These are phyloP conservation scores for Mycosphaerella arachidis DNA, from an alignment of 2,329 filamentous ascomycete species.

Conservation along the genomic window DNA sequence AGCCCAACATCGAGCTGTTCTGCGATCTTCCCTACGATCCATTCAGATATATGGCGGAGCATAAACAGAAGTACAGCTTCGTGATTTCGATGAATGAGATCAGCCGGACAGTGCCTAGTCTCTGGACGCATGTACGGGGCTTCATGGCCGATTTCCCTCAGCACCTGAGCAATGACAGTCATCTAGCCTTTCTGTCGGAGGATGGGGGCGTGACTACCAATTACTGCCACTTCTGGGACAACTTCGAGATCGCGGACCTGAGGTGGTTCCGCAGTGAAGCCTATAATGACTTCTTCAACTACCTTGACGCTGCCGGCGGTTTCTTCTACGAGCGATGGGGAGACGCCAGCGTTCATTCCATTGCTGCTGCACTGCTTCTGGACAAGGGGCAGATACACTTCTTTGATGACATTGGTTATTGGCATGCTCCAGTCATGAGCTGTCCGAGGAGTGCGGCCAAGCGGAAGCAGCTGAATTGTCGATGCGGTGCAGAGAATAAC, in stretches of 20 bases:
- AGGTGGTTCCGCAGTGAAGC: constrained; percentile 86
- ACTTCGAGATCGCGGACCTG: constrained; percentile 94
- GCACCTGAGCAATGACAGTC: constrained; percentile 78
- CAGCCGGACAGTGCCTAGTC: constrained; percentile 87
- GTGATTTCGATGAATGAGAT: constrained; percentile 95
- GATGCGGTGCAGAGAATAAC: constrained; percentile 93
- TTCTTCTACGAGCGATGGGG: constrained; percentile 99
- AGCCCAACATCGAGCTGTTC: constrained; percentile 93
- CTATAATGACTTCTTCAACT: constrained; percentile 87
- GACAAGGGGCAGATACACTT: constrained; percentile 95
- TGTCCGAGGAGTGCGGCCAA: constrained; percentile 75
- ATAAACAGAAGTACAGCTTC: constrained; percentile 98
- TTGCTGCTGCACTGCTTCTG: constrained; percentile 80
- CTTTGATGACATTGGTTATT: constrained; percentile 98
- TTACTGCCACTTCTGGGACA: constrained; percentile 98
- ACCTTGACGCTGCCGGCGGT: constrained; percentile 82
- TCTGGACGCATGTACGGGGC: constrained; percentile 93
- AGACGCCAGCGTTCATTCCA: constrained; percentile 97
- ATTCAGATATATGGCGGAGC: constrained; percentile 93
- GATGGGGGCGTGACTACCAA: constrained; percentile 91
- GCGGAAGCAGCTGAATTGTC: constrained; percentile 77
- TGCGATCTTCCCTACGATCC: constrained; percentile 95
- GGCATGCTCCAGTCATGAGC: constrained; percentile 95
- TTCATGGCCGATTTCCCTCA: constrained; percentile 89
- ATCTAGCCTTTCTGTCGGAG: constrained; percentile 85